Conservation (phyloP, 2,329 filamentous ascomycete genomes). For the Fusarium hostae region DNA sequence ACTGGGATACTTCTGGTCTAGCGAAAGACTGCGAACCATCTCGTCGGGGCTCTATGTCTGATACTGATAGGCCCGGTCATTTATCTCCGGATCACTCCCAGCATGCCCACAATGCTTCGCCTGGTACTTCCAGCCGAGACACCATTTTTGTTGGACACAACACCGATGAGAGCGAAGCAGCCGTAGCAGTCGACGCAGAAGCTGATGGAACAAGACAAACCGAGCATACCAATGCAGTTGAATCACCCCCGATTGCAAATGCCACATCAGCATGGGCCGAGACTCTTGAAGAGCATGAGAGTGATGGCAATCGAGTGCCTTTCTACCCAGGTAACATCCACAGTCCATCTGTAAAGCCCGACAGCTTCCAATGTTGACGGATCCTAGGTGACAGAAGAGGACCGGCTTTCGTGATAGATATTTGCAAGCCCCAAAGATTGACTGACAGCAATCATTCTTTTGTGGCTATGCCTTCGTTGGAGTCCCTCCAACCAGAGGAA, state of each 20-base stretch:
- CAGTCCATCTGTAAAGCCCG: accelerated
- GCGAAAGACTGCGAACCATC: accelerated
- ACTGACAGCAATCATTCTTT: neutral
- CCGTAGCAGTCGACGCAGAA: neutral
- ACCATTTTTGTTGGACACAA: neutral
- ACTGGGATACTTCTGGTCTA: neutral
- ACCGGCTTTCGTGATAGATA: neutral
- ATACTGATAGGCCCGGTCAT: neutral
- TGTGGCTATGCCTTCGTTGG: neutral
- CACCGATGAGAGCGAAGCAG: neutral
- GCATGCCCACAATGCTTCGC: neutral
- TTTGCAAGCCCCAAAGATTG: neutral
- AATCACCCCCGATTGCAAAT: neutral
- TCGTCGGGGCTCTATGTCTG: accelerated
- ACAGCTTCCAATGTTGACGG: neutral
- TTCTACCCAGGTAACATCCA: neutral
- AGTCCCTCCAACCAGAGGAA: neutral
- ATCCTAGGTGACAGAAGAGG: neutral
- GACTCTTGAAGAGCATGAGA: neutral
- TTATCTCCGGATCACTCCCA: neutral
- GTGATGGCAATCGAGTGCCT: neutral
- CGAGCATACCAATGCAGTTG: accelerated
- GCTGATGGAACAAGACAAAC: neutral
- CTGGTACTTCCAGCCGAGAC: neutral
- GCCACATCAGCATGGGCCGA: neutral